Base-by-base conservation (phyloP, 1,139 yeast species). In the Hanseniaspora gamundiae region DNA sequence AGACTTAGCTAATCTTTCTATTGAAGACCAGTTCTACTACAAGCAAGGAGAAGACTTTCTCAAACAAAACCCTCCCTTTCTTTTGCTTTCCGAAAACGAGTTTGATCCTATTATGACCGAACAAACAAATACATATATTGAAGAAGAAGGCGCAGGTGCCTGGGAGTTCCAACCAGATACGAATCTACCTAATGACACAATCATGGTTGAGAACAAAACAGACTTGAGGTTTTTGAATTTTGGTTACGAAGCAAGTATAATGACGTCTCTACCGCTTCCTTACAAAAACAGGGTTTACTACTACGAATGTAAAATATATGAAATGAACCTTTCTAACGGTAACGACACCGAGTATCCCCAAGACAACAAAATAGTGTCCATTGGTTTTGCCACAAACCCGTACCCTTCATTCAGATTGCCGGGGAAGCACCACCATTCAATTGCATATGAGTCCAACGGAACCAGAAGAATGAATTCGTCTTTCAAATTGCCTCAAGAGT, bases 61-160 rank as follows among this genome's bases (percentile, higher is more conserved):
- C 38, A 67, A 66, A 45, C 64, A 70, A 40, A 75, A 79, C 54
- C 83, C 85, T 1, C 68, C 70, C 56, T 45, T 72, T 54, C 47
- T 74, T 42, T 66, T 66, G n/a, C 74, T 78, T 10, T 29, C 1
- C 65, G 42, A 60, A 66, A 24, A 16, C 4, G 20, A 20, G 8
- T 28, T 41, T 29, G 52, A 64, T 75, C 43, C 67, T 61, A 46
- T 72, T 70, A 42, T 83, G 69, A 59, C 68, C 64, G 61, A 71
- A 73, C 61, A 65, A 65, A 63, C 68, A 68, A 49, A 52, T 43
- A 59, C 54, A 38, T 55, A 54, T 24, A 85, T 91, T 30, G 94
- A 86, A 56, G 98, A 93, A 55, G 87, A 85, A 61, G 99, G 96
- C 0, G 80, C 93, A 1, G 68, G 74, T 26, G 98, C 98, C 0